A percentile compares a stretch with the other conserved stretches of the same genome.
These are phyloP conservation scores for Diaporthe batatas DNA, from an alignment of 2,329 filamentous ascomycete species.

Conservation along the genomic window DNA sequence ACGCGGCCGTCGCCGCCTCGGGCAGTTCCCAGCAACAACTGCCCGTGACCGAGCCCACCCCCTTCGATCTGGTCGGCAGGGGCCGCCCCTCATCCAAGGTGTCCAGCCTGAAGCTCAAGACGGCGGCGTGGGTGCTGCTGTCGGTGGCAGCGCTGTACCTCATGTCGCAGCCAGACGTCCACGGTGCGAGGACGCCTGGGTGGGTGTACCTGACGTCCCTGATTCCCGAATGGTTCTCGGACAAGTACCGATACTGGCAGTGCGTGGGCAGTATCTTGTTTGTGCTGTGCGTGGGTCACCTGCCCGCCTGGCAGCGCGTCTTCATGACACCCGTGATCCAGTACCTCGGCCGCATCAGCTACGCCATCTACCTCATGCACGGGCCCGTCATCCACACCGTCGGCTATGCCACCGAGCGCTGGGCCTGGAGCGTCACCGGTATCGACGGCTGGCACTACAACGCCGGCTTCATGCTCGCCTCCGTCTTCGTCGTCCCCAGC, in stretches of 20 bases:
- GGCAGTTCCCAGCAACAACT: conserved; percentile 25
- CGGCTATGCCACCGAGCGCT: conserved; percentile 65
- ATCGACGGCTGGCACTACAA: conserved; percentile 60
- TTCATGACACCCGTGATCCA: conserved; percentile 65
- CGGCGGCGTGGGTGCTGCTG: conserved; percentile 55
- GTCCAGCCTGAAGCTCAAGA: conserved; percentile 17
- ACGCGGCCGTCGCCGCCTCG: conserved; percentile 36
- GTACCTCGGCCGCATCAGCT: conserved; percentile 72
- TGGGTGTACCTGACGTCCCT: conserved; percentile 62
- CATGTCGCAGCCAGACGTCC: conserved; percentile 60
- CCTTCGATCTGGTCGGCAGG: conserved; percentile 36
- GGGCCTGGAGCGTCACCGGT: conserved; percentile 63
- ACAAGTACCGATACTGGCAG: conserved; percentile 69
- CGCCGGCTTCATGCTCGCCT: conserved; percentile 61
- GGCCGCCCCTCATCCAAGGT: background rate
- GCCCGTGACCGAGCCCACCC: conserved; percentile 23
- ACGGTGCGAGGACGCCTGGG: conserved; percentile 60
- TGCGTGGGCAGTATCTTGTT: conserved; percentile 66
- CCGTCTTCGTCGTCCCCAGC: conserved; percentile 62
- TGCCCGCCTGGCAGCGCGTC: conserved; percentile 61
- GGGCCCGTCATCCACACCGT: conserved; percentile 66
- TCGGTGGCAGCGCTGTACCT: conserved; percentile 67
- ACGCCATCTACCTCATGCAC: conserved; percentile 73
- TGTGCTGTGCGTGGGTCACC: conserved; percentile 63
- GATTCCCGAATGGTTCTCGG: conserved; percentile 64